These are phyloP conservation scores for Amanita muscaria DNA, from an alignment of 768 basidiomycete genomes.

Conservation along the genomic window DNA sequence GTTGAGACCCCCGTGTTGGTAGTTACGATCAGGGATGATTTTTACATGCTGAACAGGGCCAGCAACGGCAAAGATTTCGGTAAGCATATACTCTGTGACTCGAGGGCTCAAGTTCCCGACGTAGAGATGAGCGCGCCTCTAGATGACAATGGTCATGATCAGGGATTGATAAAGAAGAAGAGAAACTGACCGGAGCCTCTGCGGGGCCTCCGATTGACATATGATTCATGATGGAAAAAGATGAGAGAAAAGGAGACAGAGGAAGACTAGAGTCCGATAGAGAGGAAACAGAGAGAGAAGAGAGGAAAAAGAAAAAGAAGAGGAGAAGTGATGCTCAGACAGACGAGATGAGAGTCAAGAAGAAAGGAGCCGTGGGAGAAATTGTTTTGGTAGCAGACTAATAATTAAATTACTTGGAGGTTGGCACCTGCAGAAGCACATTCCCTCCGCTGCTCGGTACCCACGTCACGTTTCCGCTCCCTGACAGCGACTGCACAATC, in stretches of 20 bases:
- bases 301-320: conserved; percentile 39
- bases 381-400: conserved; percentile 15
- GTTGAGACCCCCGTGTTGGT: conserved; percentile 98
- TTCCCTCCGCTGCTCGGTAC: conserved; percentile 76
- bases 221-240: conserved; percentile 64
- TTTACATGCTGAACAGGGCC: conserved; percentile 98
- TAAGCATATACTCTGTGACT: conserved; percentile 98
- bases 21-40: conserved; percentile 99
- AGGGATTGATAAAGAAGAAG: conserved; percentile 16
- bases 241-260: conserved; percentile 45
- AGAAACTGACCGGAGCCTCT: conserved; percentile 65
- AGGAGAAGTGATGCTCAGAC: conserved; percentile 35
- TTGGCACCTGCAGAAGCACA: conserved; percentile 77
- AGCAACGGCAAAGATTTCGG: conserved; percentile 93
- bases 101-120: conserved; percentile 97
- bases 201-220: conserved; percentile 63
- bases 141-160: conserved; percentile 13
- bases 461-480: conserved; percentile 82
- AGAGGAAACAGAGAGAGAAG: conserved; percentile 38
- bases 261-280: conserved; percentile 33
- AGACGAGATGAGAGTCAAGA: conserved; percentile 42
- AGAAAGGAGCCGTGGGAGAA: conserved; percentile 35
- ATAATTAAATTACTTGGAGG: conserved; percentile 39
- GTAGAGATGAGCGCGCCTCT: conserved; percentile 95
- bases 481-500: conserved; percentile 77